Evolutionary conservation across 352 stramenopile genomes (phyloP), one percentile per base, ranked within the genome.

Genomic region (Discostella stelligera): DNA sequence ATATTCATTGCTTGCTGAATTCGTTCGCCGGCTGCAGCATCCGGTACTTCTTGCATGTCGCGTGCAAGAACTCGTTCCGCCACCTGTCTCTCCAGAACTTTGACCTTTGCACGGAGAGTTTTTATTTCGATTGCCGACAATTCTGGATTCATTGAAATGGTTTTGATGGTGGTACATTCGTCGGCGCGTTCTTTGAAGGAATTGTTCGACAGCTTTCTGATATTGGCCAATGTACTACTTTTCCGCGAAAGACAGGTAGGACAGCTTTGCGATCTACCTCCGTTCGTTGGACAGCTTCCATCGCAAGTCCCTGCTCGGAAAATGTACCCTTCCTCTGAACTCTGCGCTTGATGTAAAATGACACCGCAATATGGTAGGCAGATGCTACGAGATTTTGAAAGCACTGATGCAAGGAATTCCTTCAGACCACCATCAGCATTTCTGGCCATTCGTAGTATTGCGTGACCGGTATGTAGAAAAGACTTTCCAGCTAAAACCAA

Each of bases 101-200:
- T 32, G 27, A 32, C 30, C 50, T 58, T 25, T 37, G 25, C 50
- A 37, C 50, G 50, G 30, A 58, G 25, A 10, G 50, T 58, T 37
- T 25, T 58, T 0, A 32, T 30, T 18, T 27, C 18, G 25, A 25
- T 30, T 58, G 50, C 50, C 9, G 48, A 7, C n/a, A 58, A 16
- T 25, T 21, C 50, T 58, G 50, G 50, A 58, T 58, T 58, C 50
- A 21, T 58, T 16, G 50, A 58, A 58, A 58, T 58, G 11, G 25
- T 58, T 58, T 21, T 25, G 25, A 58, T 27, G 7, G 50, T 18
- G 13, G 50, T 25, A 8, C 30, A 25, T 11, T 58, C 30, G 20
- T 25, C n/a, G 50, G 30, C 14, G 50, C 50, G 5, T 25, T 58
- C 10, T 5, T 6, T 32, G 27, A 32, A 2, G 5, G 27, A 5